Evolutionary conservation across 495 filamentous ascomycete genomes (phyloP), one percentile per base, ranked within the genome.

Genomic region (Aspergillus steynii): DNA sequence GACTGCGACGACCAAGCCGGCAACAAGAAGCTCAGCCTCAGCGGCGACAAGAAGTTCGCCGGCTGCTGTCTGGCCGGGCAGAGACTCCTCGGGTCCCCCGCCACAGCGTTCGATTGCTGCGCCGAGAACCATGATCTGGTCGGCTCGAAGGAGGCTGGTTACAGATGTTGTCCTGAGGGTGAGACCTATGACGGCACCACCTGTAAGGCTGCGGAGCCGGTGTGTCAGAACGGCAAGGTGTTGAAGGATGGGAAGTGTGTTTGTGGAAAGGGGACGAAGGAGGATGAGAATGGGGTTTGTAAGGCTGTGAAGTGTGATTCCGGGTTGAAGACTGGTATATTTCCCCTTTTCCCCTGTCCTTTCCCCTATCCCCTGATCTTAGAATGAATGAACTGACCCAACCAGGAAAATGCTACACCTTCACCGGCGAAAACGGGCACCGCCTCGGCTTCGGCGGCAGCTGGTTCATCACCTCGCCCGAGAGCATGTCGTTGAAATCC

Each of bases 351-450:
- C 50, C 1, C 29, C n/a, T 49, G 26, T 31, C 20, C 15, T 1
- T 8, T 12, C 10, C 29, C 4, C 9, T 26, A 46, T 29, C 47
- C 2, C n/a, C 26, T 27, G 15, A 26, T n/a, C 55, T 27, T 29
- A 55, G 6, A 29, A 29, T 28, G 12, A 15, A 56, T 3, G 14
- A n/a, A 53, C 5, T 42, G 14, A 37, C 37, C 2, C 10, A 20
- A 26, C 28, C 29, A 60, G 58, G 58, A 26, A 60, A 60, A 54
- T 60, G 58, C 58, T 60, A 60, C 42, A 60, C 51, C 42, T 60
- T 60, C 51, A 60, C 34, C 9, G 51, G 32, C 15, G 50, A 27
- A 26, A 60, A 60, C 58, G 58, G 50, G 37, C n/a, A 60, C 27
- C 28, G 34, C 2, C 58, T 60, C 14, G 58, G 58, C 51, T 55